Percentiles rank a stretch among this genome's conserved stretches.
Evolutionary conservation across 768 basidiomycete genomes (phyloP).

Genomic region (Mycena alexandri): DNA sequence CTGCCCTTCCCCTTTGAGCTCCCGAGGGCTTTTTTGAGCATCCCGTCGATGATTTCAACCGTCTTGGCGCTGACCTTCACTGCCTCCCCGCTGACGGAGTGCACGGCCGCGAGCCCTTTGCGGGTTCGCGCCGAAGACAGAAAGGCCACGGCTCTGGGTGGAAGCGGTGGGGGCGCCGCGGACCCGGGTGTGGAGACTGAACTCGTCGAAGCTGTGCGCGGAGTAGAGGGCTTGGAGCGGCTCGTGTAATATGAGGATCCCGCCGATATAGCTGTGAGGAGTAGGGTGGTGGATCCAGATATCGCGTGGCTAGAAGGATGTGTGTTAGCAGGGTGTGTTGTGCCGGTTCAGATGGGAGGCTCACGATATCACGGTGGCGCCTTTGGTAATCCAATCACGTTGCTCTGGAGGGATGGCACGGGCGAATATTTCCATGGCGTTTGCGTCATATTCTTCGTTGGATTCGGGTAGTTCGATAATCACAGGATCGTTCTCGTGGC

Average conservation of each 20-base stretch:
- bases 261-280: conserved; percentile 70
- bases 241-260: conserved; percentile 74
- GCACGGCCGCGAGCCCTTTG: conserved; percentile 69
- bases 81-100: conserved; percentile 74
- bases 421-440: conserved; percentile 68
- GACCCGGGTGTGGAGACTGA: conserved; percentile 35
- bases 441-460: conserved; percentile 51
- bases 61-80: conserved; percentile 77
- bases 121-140: conserved; percentile 71
- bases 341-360: conserved; percentile 27
- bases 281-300: conserved; percentile 71
- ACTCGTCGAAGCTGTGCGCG: conserved; percentile 46
- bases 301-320: conserved; percentile 72
- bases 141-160: conserved; percentile 65
- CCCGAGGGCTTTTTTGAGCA: conserved; percentile 71
- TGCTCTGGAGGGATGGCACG: conserved; percentile 74
- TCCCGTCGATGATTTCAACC: conserved; percentile 67
- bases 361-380: conserved; percentile 74
- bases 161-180: conserved; percentile 47
- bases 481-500: conserved; percentile 74
- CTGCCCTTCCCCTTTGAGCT: conserved; percentile 49
- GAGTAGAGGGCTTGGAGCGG: conserved; percentile 65
- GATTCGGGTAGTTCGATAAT: conserved; percentile 76
- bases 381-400: conserved; percentile 75
- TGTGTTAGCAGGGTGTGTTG: background rate